Evolutionary conservation across 352 stramenopile genomes (phyloP).

Genomic region (Phytophthora ramorum): DNA sequence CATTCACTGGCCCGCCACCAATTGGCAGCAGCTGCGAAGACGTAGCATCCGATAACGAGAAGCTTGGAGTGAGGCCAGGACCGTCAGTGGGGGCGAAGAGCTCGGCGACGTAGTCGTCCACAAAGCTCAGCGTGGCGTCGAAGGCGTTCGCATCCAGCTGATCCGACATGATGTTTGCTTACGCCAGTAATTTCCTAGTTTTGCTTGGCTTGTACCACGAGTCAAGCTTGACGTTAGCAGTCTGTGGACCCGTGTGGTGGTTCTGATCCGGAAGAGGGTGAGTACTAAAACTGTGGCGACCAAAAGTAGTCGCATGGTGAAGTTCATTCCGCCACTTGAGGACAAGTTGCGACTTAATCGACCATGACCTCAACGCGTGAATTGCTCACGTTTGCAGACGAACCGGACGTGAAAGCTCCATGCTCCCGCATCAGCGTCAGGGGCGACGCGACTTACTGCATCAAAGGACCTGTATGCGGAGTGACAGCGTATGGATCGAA

Average conservation of each 20-base stretch:
- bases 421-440: constrained; percentile 48
- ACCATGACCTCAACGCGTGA: constrained; percentile 13
- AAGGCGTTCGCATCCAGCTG: constrained; percentile 1
- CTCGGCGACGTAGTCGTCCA: constrained; percentile 3
- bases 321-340: constrained; percentile 18
- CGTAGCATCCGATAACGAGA: constrained; percentile 4
- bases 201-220: too few species aligned
- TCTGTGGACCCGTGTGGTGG: neutral
- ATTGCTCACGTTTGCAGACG: constrained; percentile 17
- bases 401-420: neutral
- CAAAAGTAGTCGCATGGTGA: neutral
- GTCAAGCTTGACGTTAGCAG: neutral
- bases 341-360: neutral
- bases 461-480: constrained; percentile 48
- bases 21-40: neutral
- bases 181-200: constrained; percentile 6
- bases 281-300: neutral
- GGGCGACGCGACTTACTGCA: constrained; percentile 57
- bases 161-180: constrained; percentile 3
- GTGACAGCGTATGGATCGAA: constrained; percentile 9
- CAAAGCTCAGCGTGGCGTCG: constrained; percentile 1
- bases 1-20: neutral
- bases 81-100: neutral
- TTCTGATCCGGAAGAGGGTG: constrained; percentile 30
- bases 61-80: neutral